Evolutionary conservation across 148 eudicot species (phyloP).

Genomic region (Fagopyrum homotropicum): DNA sequence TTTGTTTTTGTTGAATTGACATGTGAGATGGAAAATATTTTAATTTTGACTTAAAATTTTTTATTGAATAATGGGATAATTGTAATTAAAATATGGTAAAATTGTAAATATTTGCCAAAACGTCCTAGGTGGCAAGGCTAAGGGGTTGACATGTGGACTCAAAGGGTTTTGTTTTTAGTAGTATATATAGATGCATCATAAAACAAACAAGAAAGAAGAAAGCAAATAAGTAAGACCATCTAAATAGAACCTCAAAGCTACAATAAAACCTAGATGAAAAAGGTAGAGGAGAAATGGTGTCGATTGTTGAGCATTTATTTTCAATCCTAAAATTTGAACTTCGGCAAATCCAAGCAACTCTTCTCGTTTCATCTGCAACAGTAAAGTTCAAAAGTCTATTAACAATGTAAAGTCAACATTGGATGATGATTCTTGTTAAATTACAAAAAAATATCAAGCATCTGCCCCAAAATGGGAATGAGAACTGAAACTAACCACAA

Average conservation of each 20-base stretch:
- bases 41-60: too few relatives aligned
- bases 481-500: neutral
- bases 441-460: neutral
- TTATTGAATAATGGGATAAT: too few relatives aligned
- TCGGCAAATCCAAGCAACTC: constrained; percentile 64
- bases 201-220: neutral
- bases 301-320: constrained; percentile 43
- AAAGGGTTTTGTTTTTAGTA: too few relatives aligned
- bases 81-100: too few relatives aligned
- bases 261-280: neutral
- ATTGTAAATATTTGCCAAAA: too few relatives aligned
- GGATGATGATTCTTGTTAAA: neutral
- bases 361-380: constrained; percentile 49
- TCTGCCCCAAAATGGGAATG: neutral
- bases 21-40: too few relatives aligned
- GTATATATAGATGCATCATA: neutral
- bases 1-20: too few relatives aligned
- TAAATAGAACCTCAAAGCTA: neutral
- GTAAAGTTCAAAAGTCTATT: neutral
- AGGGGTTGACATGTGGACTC: too few relatives aligned
- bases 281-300: constrained; percentile 5
- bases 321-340: constrained; percentile 53
- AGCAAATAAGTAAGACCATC: neutral
- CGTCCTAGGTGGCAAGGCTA: too few relatives aligned
- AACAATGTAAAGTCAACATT: too few relatives aligned